Evolutionary conservation across 1,284 basidiomycete species (phyloP).

Genomic region (Ceratobasidium sp.): DNA sequence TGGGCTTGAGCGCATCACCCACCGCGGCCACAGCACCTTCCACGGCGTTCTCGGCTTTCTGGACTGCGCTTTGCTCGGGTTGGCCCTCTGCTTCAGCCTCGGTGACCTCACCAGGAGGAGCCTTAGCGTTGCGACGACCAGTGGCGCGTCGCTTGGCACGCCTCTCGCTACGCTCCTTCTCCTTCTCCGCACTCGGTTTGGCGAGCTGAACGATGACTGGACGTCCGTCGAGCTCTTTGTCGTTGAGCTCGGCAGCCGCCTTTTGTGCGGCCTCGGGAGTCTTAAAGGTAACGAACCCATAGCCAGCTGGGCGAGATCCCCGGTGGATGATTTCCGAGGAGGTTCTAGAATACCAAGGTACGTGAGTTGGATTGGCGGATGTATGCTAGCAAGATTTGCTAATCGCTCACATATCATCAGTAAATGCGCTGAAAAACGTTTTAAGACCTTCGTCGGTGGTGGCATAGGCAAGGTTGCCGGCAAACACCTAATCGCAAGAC

Average conservation of each 20-base stretch:
- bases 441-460: constrained; percentile 91
- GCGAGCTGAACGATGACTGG: constrained; percentile 89
- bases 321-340: constrained; percentile 85
- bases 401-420: constrained; percentile 80
- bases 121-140: constrained; percentile 83
- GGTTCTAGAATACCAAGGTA: constrained; percentile 62
- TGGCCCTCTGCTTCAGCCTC: constrained; percentile 88
- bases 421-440: constrained; percentile 86
- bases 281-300: constrained; percentile 90
- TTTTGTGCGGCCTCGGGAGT: constrained; percentile 85
- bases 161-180: constrained; percentile 82
- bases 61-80: constrained; percentile 54
- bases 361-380: constrained; percentile 53
- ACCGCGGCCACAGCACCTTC: constrained; percentile 62
- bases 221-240: constrained; percentile 88
- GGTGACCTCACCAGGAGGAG: constrained; percentile 85
- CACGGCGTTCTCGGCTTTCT: constrained; percentile 63
- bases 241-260: constrained; percentile 88
- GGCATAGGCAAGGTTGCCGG: constrained; percentile 88
- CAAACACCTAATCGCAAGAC: constrained; percentile 82
- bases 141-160: constrained; percentile 76
- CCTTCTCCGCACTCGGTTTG: constrained; percentile 88
- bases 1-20: constrained; percentile 75
- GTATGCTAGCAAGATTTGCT: constrained; percentile 29
- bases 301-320: constrained; percentile 85